Conservation (phyloP, 208 protist genomes). For the Leishmania braziliensis region DNA sequence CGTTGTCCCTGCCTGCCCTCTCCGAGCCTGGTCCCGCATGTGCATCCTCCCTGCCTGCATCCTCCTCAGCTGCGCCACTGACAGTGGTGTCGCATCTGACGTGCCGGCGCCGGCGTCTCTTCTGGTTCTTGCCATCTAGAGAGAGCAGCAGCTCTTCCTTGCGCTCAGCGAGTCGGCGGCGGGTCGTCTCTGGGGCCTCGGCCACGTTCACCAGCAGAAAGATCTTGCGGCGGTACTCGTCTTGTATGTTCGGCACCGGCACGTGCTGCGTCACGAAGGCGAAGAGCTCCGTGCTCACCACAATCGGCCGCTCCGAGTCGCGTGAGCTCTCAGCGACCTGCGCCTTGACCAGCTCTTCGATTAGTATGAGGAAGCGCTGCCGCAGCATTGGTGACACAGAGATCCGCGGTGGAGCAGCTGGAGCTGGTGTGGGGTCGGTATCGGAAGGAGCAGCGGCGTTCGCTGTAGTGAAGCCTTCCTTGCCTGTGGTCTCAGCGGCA, state of each 20-base stretch:
- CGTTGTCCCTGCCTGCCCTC: conserved; percentile 8
- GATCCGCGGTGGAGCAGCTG: conserved; percentile 19
- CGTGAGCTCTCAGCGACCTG: conserved; percentile 58
- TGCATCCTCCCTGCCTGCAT: background rate
- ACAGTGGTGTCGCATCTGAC: background rate
- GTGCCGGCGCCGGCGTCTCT: background rate
- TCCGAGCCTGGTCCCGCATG: background rate
- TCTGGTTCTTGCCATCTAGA: background rate
- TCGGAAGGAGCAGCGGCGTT: background rate
- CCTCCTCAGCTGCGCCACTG: background rate
- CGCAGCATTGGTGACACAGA: conserved; percentile 50
- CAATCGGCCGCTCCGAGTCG: conserved; percentile 47
- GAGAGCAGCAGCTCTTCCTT: conserved; percentile 9
- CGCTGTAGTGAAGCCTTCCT: background rate
- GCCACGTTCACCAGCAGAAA: conserved; percentile 90
- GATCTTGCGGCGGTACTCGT: conserved; percentile 91
- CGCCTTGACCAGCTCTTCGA: conserved; percentile 80
- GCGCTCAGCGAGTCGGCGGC: conserved; percentile 26
- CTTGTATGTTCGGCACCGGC: conserved; percentile 87
- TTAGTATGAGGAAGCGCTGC: conserved; percentile 79
- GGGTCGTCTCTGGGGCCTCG: conserved; percentile 53
- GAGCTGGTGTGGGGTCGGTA: background rate
- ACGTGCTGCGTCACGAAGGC: conserved; percentile 79
- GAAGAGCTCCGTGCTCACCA: conserved; percentile 78
- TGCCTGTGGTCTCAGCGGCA: background rate